Percentiles rank a stretch among this genome's conserved stretches.
Conservation (phyloP, 345 rosid genomes). For the Excoecaria cochinchinensis region DNA sequence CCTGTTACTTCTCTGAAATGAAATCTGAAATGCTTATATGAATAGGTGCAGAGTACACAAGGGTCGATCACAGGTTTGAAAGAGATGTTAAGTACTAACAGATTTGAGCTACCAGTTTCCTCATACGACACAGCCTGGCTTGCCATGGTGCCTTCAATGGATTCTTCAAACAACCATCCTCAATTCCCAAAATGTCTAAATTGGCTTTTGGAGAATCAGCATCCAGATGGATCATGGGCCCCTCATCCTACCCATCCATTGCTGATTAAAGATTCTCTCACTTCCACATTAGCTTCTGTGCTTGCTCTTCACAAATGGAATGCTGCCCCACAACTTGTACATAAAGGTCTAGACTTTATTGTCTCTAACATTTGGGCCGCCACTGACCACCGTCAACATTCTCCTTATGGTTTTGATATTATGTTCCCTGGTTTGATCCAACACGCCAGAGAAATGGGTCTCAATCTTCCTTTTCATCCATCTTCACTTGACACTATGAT, state of each 20-base stretch:
- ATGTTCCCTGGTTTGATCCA: slow-evolving; percentile 21
- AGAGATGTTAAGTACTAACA: neutral
- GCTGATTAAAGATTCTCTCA: slow-evolving; percentile 22
- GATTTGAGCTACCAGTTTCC: slow-evolving; percentile 16
- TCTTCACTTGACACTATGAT: neutral
- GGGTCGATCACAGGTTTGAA: neutral
- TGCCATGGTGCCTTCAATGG: slow-evolving; percentile 11
- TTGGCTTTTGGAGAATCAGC: slow-evolving; percentile 24
- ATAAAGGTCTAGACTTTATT: slow-evolving; percentile 17
- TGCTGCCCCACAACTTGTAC: slow-evolving; percentile 1
- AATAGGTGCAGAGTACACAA: neutral
- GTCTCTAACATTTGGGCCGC: slow-evolving; percentile 14
- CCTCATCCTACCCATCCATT: slow-evolving; percentile 6
- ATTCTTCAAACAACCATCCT: neutral
- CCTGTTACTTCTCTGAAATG: too few relatives aligned
- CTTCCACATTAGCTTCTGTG: slow-evolving; percentile 19
- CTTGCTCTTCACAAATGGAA: slow-evolving; percentile 22
- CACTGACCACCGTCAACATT: slow-evolving; percentile 6
- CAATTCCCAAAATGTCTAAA: slow-evolving; percentile 16
- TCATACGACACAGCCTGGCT: slow-evolving; percentile 29
- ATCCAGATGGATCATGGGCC: slow-evolving; percentile 26
- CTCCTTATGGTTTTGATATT: slow-evolving; percentile 16
- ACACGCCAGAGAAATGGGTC: neutral
- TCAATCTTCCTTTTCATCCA: slow-evolving; percentile 2
- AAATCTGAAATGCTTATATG: too few relatives aligned